Base-by-base conservation (phyloP, 805 yeast species). In the Candida pseudofarinosa region DNA sequence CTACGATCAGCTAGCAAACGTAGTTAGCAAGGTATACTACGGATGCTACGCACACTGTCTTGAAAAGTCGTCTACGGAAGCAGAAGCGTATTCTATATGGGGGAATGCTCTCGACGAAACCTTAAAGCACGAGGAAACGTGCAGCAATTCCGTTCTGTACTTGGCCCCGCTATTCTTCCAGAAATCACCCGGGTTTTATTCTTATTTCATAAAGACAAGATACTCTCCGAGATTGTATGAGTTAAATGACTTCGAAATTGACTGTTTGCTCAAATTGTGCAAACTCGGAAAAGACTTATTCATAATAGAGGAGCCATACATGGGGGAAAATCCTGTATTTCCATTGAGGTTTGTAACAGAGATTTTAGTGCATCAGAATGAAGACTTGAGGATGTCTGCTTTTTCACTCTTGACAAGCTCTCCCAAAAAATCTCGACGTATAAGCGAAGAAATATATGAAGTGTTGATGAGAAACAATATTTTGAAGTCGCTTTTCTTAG, bases 221-320 rank as follows among this genome's bases (percentile, higher is more conserved):
- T 38, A 38, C 19, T 6, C 26, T 4, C 31, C 14, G 35, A 26
- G 23, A 4, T 41, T 16, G 45, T 53, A 4, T 47, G 66, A 6
- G 37, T 53, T 63, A 12, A 19, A 44, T 13, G 20, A 49, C 8
- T 46, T 49, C 6, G 62, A 67, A 14, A 52, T 66, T 8, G 61
- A 72, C 3, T 57, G 78, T 1, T 61, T 80, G 32, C 60, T 85
- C 10, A 78, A 81, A 3, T 66, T 82, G 37, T 59, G 83, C 36
- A 80, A 76, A 53, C 73, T 83, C 45, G 91, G 88, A 1, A 86
- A 83, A 56, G 79, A 77, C 33, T 52, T 80, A 18, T 74, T 74
- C 18, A 16, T 39, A 42, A 19, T 17, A 46, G n/a, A 30, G 39
- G 33, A 38, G 18, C 23, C 45, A 46, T 8, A 30, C 18, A 3